phyloP scores from a whole-genome alignment of 2,329 filamentous ascomycete species.

The Scytalidium sp. region DNA sequence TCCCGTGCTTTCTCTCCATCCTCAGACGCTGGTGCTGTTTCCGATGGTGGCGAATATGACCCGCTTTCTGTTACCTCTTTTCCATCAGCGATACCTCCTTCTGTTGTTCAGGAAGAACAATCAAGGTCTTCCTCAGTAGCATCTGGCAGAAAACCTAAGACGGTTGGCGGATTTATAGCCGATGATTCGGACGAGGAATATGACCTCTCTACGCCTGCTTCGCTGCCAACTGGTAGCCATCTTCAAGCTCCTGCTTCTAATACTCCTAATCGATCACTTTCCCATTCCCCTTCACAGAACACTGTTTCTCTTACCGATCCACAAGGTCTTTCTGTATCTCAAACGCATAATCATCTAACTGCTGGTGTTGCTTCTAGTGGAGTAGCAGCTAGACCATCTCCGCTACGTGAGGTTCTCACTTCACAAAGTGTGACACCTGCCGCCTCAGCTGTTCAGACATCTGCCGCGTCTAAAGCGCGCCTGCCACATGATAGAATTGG shows the following conservation, averaged over 20 bases:
- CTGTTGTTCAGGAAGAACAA: slow-evolving; percentile 21
- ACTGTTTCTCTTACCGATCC: slow-evolving; percentile 19
- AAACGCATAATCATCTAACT: slow-evolving; percentile 18
- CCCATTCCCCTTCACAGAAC: slow-evolving; percentile 27
- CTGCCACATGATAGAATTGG: slow-evolving; percentile 32
- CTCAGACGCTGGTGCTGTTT: slow-evolving; percentile 24
- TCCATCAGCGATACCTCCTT: slow-evolving; percentile 17
- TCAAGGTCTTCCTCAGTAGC: slow-evolving; percentile 29
- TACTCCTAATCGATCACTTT: slow-evolving; percentile 21
- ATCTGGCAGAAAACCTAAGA: slow-evolving; percentile 28
- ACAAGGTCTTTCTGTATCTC: slow-evolving; percentile 26
- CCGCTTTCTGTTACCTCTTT: slow-evolving; percentile 27
- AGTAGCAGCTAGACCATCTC: slow-evolving; percentile 17
- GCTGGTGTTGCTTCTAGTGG: slow-evolving; percentile 21
- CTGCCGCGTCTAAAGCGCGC: slow-evolving; percentile 28
- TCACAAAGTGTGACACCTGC: slow-evolving; percentile 16
- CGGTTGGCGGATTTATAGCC: slow-evolving; percentile 30
- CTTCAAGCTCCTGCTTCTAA: slow-evolving; percentile 22
- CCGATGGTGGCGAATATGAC: slow-evolving; percentile 29
- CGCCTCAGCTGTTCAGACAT: slow-evolving; percentile 11
- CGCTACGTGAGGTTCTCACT: slow-evolving; percentile 20
- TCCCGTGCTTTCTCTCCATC: slow-evolving; percentile 31
- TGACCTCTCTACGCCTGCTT: slow-evolving; percentile 21
- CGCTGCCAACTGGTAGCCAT: slow-evolving; percentile 11
- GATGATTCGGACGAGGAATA: slow-evolving; percentile 33